Base-by-base conservation (phyloP, 441 rosid species). In the Manihot esculenta region DNA sequence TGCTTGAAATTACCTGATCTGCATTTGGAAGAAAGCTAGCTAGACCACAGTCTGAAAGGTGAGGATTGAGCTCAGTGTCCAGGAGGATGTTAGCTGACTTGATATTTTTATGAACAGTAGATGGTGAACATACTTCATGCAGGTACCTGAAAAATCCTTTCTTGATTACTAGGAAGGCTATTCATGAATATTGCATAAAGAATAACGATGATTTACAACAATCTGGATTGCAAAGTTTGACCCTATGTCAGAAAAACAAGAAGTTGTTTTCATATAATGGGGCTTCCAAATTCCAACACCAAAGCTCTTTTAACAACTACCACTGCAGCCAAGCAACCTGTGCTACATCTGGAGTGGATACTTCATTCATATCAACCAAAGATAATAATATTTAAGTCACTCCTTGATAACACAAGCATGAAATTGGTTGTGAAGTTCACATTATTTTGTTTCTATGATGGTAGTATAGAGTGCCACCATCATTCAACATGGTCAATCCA, bases 101-200 rank as follows among this genome's bases (percentile, higher is more conserved):
- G 67, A 93, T 90, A 75, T 91, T 93, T 74, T 91, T 93, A 71
- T 93, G 98, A 64, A 96, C 81, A 70, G 93, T 74, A 26, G 99
- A 96, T n/a, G 93, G 99, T 6, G 97, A 90, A 81, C 97, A 90
- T 72, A 88, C 93, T 86, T 96, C 99, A 76, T 96, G 99, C 76
- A 96, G 79, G 79, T 96, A 96, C 90, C 99, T 96, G 88, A 66
- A 74, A 73, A 70, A 74, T 45, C 35, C 12, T 26, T 23, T 55
- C 53, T 69, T 70, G n/a, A 67, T 57, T 62, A 67, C 27, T 8
- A 44, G 63, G 57, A 66, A 70, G 35, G 65, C 66, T 24, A 62
- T 64, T 50, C 47, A 70, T 74, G 3, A 68, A 41, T 14, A 50
- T 21, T 23, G 61, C 7, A 35, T 41, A 26, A 26, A 60, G 33